phyloP scores from a whole-genome alignment of 2,329 filamentous ascomycete species.

The Colletotrichum melonis region DNA sequence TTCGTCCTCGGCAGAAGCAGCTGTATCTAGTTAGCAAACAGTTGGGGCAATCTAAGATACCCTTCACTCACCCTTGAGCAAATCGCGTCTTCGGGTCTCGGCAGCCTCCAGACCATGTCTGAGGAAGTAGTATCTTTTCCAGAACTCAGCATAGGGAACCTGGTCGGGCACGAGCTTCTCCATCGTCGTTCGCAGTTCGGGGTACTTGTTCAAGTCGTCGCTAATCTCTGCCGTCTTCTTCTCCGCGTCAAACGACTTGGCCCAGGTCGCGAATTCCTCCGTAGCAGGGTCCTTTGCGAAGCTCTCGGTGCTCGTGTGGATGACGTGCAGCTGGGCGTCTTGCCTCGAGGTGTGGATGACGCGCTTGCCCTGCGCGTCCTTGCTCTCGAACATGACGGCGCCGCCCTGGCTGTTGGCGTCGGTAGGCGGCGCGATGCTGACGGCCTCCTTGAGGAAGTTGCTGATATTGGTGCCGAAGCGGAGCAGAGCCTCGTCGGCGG shows the following conservation, averaged over 20 bases:
- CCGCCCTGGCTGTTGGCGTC: conserved; percentile 60
- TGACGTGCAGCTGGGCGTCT: conserved; percentile 94
- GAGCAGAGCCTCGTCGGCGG: conserved; percentile 92
- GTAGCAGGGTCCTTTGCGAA: conserved; percentile 85
- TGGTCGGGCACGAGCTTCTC: conserved; percentile 94
- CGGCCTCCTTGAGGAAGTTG: conserved; percentile 90
- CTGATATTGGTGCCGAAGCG: conserved; percentile 91
- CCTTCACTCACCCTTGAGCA: conserved; percentile 81
- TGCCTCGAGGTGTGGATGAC: conserved; percentile 95
- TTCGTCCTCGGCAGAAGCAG: conserved; percentile 78
- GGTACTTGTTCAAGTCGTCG: conserved; percentile 84
- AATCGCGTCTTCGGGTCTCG: conserved; percentile 86
- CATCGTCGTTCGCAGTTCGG: conserved; percentile 88
- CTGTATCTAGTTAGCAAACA: conserved; percentile 50
- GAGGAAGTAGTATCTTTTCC: conserved; percentile 95
- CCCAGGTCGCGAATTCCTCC: conserved; percentile 80
- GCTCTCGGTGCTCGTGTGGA: conserved; percentile 85
- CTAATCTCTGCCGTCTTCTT: conserved; percentile 87
- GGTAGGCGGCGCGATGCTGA: conserved; percentile 83
- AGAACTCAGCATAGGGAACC: conserved; percentile 91
- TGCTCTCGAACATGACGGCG: conserved; percentile 90
- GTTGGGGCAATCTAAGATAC: neutral
- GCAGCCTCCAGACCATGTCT: conserved; percentile 93
- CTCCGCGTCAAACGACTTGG: conserved; percentile 80
- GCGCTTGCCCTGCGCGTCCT: conserved; percentile 88